Evolutionary conservation across 2,329 filamentous ascomycete genomes (phyloP).

Genomic region (Pseudogymnoascus sp.): DNA sequence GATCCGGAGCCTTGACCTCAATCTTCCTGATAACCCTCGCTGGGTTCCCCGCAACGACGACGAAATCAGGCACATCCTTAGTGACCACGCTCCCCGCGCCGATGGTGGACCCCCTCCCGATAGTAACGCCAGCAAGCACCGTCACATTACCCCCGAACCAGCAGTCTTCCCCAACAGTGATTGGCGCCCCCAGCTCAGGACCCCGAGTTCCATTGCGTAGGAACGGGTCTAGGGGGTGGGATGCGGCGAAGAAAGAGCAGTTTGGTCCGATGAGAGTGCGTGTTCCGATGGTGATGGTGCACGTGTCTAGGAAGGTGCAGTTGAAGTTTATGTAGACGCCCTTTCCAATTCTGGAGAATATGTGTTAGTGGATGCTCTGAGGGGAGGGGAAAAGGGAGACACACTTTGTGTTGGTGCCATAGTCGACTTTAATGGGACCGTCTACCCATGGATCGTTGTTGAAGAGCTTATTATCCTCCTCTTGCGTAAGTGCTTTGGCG

Average conservation of each 20-base stretch:
- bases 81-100: slow-evolving; percentile 80
- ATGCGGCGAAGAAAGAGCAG: slow-evolving; percentile 65
- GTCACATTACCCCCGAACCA: slow-evolving; percentile 67
- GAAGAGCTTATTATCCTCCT: slow-evolving; percentile 58
- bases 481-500: slow-evolving; percentile 43
- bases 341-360: slow-evolving; percentile 44
- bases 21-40: slow-evolving; percentile 46
- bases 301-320: slow-evolving; percentile 69
- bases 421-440: slow-evolving; percentile 62
- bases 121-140: slow-evolving; percentile 67
- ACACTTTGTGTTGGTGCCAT: slow-evolving; percentile 63
- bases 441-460: slow-evolving; percentile 61
- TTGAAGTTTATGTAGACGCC: slow-evolving; percentile 71
- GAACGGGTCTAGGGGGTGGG: slow-evolving; percentile 68
- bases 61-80: slow-evolving; percentile 59
- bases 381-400: slow-evolving; percentile 10
- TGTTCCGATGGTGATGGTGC: slow-evolving; percentile 62
- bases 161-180: slow-evolving; percentile 71
- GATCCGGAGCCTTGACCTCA: slow-evolving; percentile 27
- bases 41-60: slow-evolving; percentile 59
- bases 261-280: slow-evolving; percentile 74
- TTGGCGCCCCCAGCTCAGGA: slow-evolving; percentile 65
- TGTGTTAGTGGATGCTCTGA: slow-evolving; percentile 9
- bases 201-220: slow-evolving; percentile 66
- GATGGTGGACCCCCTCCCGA: slow-evolving; percentile 65